Conservation (phyloP, 768 basidiomycete species). For the Tylopilus intermedius region DNA sequence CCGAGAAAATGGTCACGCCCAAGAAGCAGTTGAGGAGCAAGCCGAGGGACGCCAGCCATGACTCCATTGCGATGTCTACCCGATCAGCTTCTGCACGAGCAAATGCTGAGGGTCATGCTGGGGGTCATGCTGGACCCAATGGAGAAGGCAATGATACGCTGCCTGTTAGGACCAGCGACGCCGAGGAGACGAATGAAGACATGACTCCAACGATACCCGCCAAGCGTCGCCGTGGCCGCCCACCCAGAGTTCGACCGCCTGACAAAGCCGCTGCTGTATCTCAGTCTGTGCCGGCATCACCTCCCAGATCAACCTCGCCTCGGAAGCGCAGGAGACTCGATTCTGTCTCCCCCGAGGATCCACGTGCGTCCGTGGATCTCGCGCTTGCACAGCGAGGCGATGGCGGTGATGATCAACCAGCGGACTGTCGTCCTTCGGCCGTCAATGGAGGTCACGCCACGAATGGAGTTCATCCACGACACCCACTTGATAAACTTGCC, state of each 20-base stretch:
- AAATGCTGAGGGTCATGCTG: conserved; percentile 10
- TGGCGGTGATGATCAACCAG: conserved; percentile 5
- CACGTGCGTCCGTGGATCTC: conserved; percentile 6
- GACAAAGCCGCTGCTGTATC: neutral
- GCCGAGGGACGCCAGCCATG: conserved; percentile 12
- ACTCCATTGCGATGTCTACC: conserved; percentile 17
- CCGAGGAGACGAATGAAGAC: conserved; percentile 5
- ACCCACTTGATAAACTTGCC: neutral
- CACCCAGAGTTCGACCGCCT: conserved; percentile 22
- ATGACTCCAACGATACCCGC: conserved; percentile 1
- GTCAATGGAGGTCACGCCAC: conserved; percentile 15
- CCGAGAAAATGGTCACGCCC: conserved; percentile 13
- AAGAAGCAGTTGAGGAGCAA: conserved; percentile 16
- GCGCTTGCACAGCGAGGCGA: conserved; percentile 1
- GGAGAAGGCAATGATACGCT: conserved; percentile 8
- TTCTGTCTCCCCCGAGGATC: conserved; percentile 30
- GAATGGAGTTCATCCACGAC: conserved; percentile 15
- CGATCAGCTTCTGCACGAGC: conserved; percentile 19
- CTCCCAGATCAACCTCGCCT: conserved; percentile 23
- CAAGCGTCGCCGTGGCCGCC: conserved; percentile 35
- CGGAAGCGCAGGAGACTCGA: conserved; percentile 46
- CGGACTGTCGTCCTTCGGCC: neutral
- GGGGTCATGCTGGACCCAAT: conserved; percentile 4
- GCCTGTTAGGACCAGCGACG: conserved; percentile 4
- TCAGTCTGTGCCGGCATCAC: conserved; percentile 5